These are phyloP conservation scores for Diphasiastrum complanatum DNA, from an alignment of 83 land plant genomes.

Conservation along the genomic window DNA sequence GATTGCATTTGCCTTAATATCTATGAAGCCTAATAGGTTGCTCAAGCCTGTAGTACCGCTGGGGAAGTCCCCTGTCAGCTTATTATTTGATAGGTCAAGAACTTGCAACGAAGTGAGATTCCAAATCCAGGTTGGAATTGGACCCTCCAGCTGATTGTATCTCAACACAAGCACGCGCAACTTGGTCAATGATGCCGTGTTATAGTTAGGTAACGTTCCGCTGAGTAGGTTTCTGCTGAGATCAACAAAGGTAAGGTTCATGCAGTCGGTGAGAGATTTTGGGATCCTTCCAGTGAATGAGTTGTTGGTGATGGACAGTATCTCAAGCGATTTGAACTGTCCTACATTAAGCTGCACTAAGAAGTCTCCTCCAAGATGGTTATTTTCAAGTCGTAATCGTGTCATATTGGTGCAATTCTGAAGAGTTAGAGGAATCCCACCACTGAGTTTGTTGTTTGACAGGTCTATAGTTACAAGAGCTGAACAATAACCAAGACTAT, in stretches of 20 bases:
- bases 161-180: not conserved
- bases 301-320: slow-evolving; percentile 15
- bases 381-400: not conserved
- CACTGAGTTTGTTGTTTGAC: not conserved
- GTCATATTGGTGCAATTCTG: not conserved
- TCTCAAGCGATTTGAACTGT: not conserved
- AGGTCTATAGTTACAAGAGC: not conserved
- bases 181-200: not conserved
- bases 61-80: not conserved
- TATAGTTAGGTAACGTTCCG: not conserved
- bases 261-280: not conserved
- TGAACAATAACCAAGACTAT: not conserved
- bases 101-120: slow-evolving; percentile 7
- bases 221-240: slow-evolving; percentile 8
- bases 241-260: slow-evolving; percentile 6
- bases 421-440: not conserved
- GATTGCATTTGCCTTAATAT: not conserved
- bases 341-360: not conserved
- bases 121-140: slow-evolving; percentile 8
- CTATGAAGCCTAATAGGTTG: not conserved
- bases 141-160: slow-evolving; percentile 2
- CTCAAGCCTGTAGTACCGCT: not conserved
- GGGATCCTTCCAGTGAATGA: slow-evolving; percentile 4
- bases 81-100: slow-evolving; percentile 14
- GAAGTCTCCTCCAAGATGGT: slow-evolving; percentile 1